These are phyloP conservation scores for Quercus variabilis DNA, from an alignment of 306 rosid genomes.

Conservation along the genomic window DNA sequence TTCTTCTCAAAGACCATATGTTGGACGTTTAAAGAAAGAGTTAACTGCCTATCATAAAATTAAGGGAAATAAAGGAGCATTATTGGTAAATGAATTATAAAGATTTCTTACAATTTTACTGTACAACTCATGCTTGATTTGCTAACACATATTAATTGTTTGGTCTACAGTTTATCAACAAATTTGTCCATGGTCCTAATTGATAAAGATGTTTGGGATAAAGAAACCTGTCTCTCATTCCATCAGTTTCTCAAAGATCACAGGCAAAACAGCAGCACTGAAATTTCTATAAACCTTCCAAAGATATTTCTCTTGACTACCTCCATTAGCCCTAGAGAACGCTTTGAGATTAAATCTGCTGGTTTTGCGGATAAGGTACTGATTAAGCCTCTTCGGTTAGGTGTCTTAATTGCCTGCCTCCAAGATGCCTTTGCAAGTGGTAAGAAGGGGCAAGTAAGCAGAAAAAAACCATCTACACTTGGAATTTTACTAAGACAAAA, in stretches of 20 bases:
- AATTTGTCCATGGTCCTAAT: constrained; percentile 64
- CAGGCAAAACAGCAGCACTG: constrained; percentile 33
- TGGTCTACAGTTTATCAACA: constrained; percentile 33
- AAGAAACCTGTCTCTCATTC: constrained; percentile 35
- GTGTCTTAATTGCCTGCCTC: constrained; percentile 52
- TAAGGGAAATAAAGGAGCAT: not conserved
- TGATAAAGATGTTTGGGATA: constrained; percentile 78
- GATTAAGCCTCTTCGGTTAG: constrained; percentile 68
- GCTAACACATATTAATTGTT: constrained; percentile 9
- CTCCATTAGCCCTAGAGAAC: constrained; percentile 33
- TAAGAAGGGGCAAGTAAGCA: constrained; percentile 41
- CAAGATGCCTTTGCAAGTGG: constrained; percentile 63
- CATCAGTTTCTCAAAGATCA: constrained; percentile 34
- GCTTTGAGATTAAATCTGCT: constrained; percentile 46
- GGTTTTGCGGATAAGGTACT: constrained; percentile 59
- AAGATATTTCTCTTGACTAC: constrained; percentile 72
- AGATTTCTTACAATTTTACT: constrained; percentile 10
- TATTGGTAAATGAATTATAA: constrained; percentile 4
- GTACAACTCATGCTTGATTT: not conserved
- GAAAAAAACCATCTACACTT: constrained; percentile 48
- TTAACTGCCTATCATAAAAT: not conserved
- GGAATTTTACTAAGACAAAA: constrained; percentile 54
- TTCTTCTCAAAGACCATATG: not conserved
- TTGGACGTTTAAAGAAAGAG: not conserved
- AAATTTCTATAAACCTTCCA: constrained; percentile 33